Evolutionary conservation across 2,329 filamentous ascomycete species (phyloP), one percentile per base, ranked within the genome.

Genomic region (Aspergillus ochraceus): DNA sequence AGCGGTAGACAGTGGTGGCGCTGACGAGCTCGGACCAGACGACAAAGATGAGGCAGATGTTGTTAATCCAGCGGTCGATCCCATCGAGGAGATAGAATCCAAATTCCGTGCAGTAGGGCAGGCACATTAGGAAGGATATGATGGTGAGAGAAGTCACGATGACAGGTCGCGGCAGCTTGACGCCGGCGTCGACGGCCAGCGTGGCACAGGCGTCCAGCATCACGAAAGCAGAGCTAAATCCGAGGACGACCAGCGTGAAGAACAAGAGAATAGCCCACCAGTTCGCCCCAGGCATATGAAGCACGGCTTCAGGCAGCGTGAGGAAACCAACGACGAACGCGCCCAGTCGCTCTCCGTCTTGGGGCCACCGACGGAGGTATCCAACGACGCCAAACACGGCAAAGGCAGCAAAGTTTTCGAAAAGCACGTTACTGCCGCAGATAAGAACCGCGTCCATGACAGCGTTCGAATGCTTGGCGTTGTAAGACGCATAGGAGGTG

Each of bases 181-280:
- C 61, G n/a, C 83, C 81, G 0, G 80, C 77, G 60, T 86, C 84
- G 70, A 83, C 80, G 42, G 82, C 72, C 49, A 86, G 66, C 0
- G 84, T 86, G 8, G 82, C 81, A 4, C 82, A 76, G 4, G 82
- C 83, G 64, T 86, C 84, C 6, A 86, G 71, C 83, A 86, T 85
- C 52, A 83, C 84, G 60, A 86, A 86, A 0, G 84, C 82, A 0
- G 84, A 86, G 59, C 81, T 84, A 66, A 84, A 85, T 0, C 84
- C 84, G 0, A 86, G 78, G 0, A 86, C 80, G 60, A 86, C 80
- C 6, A 86, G 76, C 0, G 84, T 86, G 60, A 86, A 84, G 69
- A 87, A 86, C 1, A 86, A 71, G 0, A 83, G 72, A n/a, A 86
- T 74, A 0, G 84, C 83, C 84, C 84, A 86, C 62, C 83, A 85